Evolutionary conservation across 148 eudicot genomes (phyloP), one percentile per base, ranked within the genome.

Genomic region (Vaccinium corymbosum): DNA sequence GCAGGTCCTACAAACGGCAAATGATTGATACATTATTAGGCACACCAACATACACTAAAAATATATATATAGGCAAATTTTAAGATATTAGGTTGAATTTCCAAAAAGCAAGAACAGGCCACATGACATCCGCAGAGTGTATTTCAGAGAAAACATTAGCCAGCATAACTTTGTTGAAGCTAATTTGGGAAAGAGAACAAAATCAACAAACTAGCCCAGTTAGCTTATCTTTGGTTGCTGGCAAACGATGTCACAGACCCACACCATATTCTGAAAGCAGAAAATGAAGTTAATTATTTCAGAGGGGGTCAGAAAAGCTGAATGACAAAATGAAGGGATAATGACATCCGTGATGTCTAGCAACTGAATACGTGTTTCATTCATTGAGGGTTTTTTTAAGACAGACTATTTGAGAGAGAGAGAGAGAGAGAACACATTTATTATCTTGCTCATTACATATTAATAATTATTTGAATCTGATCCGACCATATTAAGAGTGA

Each of bases 1-100:
- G 98, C 87, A 89, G 72, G 88, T 95, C 98, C 98, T 95, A 85
- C 83, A 27, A 66, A 22, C 0, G 15, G 6, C 53, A 50, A 51
- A 50, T 1, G 25, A 6, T 38, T 52, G 61, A 3, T 16, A 25
- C 42, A 5, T 51, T 56, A 32, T 79, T 32, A 56, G 66, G 46
- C 81, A 29, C n/a, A 29, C 3, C 16, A 61, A 29, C 27, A 29
- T 13, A 50, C 13, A 38, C 11, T 27, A 68, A 68, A 4, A 68
- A 32, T 1, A 32, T 68, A 68, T 25, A 10, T 68, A 10, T 2
- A 68, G 3, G 1, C 16, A 72, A 19, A 32, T 14, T 7, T 14
- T 9, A 11, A 32, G 15, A 38, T 12, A 7, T 49, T 48, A 76
- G 2, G 29, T 22, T 0, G 16, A 77, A 22, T 77, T 46, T 50